These are phyloP conservation scores for Oryza nivara DNA, from an alignment of 176 grass and related monocot genomes.

Conservation along the genomic window DNA sequence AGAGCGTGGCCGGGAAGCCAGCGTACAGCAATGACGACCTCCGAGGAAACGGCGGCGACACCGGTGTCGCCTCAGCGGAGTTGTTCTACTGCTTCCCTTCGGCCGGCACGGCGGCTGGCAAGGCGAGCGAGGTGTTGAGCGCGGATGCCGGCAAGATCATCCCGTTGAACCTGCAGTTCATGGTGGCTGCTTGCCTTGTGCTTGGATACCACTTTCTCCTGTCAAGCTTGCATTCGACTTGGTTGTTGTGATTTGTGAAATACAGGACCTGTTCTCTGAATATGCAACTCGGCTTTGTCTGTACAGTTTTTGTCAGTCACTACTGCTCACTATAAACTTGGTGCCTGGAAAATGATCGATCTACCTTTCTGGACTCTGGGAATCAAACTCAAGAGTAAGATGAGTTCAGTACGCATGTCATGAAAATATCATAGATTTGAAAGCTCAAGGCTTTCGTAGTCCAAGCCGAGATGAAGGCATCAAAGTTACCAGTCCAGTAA, in stretches of 20 bases:
- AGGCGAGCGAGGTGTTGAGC: neutral
- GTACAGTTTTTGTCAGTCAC: neutral
- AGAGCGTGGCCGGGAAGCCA: constrained; percentile 54
- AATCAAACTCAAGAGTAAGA: neutral
- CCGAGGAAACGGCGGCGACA: neutral
- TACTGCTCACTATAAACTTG: neutral
- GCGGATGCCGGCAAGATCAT: constrained; percentile 21
- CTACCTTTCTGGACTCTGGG: neutral
- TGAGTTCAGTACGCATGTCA: neutral
- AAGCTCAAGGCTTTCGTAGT: neutral
- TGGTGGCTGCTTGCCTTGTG: constrained; percentile 46
- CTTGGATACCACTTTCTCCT: constrained; percentile 48
- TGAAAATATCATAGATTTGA: neutral
- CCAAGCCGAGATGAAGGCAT: neutral
- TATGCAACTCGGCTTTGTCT: neutral
- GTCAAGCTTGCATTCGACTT: constrained; percentile 12
- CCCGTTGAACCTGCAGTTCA: constrained; percentile 55
- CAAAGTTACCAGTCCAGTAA: neutral
- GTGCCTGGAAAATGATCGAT: neutral
- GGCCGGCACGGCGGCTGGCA: neutral
- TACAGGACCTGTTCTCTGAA: neutral
- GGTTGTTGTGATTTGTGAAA: constrained; percentile 21
- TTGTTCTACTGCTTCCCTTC: constrained; percentile 39
- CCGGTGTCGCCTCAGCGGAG: constrained; percentile 32
- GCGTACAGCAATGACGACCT: constrained; percentile 32